A percentile compares a stretch with the other conserved stretches of the same genome.
These are phyloP conservation scores for Blastocladiella emersonii DNA, from an alignment of 371 early-diverging fungal species.

Conservation along the genomic window DNA sequence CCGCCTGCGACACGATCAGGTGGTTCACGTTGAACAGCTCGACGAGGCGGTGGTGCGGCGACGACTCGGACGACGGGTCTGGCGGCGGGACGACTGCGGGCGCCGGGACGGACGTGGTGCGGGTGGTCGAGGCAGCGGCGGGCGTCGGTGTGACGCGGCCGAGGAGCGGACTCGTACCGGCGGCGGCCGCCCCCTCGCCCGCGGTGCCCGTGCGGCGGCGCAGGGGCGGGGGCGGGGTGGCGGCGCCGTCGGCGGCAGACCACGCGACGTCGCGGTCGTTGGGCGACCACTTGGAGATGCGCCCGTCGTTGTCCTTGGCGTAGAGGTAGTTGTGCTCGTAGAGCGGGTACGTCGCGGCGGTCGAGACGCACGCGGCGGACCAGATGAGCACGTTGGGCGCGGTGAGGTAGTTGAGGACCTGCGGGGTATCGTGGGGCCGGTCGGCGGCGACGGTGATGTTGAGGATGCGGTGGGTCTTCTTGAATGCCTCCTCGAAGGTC, in stretches of 20 bases:
- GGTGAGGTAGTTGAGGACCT: conserved; percentile 52
- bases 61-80: background rate
- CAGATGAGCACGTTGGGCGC: conserved; percentile 62
- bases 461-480: conserved; percentile 41
- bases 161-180: background rate
- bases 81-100: too few relatives aligned
- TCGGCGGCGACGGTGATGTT: conserved; percentile 57
- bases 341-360: conserved; percentile 37
- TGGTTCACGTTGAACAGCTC: conserved; percentile 65
- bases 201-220: too few relatives aligned
- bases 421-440: conserved; percentile 49
- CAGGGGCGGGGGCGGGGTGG: too few relatives aligned
- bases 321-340: conserved; percentile 43
- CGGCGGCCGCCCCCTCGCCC: background rate
- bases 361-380: conserved; percentile 55
- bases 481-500: conserved; percentile 61
- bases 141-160: conserved; percentile 1
- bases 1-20: conserved; percentile 54
- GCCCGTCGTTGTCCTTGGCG: conserved; percentile 50
- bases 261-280: background rate
- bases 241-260: background rate
- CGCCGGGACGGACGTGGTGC: background rate
- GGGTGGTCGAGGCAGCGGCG: background rate
- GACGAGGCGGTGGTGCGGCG: conserved; percentile 42
- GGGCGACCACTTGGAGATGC: conserved; percentile 46